Base-by-base conservation (phyloP, 164 flowering plant species). In the Stephania cephalantha region DNA sequence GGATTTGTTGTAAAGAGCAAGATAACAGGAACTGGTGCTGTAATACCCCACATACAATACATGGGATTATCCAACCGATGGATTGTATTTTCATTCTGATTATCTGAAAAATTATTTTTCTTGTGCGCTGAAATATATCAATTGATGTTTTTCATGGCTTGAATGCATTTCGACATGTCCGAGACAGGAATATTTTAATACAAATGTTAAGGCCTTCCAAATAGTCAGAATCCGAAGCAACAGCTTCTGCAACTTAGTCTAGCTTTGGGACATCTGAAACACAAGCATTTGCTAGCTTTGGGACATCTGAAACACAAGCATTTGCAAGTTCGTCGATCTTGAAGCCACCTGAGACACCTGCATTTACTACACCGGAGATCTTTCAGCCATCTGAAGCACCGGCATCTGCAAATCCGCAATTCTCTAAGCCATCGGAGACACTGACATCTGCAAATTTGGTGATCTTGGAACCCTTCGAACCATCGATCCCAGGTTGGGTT, bases 381-480 rank as follows among this genome's bases (percentile, higher is more conserved):
- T 2, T 13, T 9, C 10, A 50, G 15, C 42, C 15, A 9, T 76
- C 72, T 77, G 53, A 84, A 79, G 55, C 55, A 50, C 4, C 64
- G 17, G 64, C 64, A 15, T 17, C 64, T 58, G 64, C n/a, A 58
- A 58, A 50, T 50, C 10, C 4, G 15, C 2, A 50, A 50, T 50
- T 9, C 10, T 2, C 55, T 9, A 2, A 50, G 15, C 42, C 15
- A 9, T 76, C 72, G 79, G 53, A 84, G 79, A 17, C 81, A 78
- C 85, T 77, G 79, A 63, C 86, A 83, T 52, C 78, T 72, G 79
- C 87, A 83, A 52, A 77, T 78, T 71, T 66, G 76, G 1, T 65
- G 50, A 9, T 85, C 85, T 66, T 74, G 81, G 35, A 81, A 78
- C 0, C 87, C 87, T 80, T 85, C 85, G 45, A 85, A 85, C 86